phyloP scores from a whole-genome alignment of 176 grass and related monocot species.

The Eremochloa ophiuroides region DNA sequence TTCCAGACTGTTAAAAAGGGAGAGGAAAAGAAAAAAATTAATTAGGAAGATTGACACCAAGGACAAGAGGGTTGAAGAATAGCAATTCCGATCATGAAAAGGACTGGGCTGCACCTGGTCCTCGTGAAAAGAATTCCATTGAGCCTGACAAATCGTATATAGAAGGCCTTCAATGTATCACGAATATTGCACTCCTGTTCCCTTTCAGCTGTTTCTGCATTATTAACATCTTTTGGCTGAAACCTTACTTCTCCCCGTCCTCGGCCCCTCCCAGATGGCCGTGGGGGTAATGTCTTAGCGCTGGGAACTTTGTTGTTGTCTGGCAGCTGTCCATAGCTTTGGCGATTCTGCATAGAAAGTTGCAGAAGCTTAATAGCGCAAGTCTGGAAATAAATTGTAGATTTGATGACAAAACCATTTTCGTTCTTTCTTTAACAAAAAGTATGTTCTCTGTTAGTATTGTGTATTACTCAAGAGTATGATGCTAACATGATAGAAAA shows the following conservation, averaged over 20 bases:
- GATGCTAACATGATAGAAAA: neutral
- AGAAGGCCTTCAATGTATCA: slow-evolving; percentile 71
- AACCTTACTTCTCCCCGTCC: slow-evolving; percentile 62
- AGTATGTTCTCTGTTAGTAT: neutral
- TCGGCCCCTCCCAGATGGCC: slow-evolving; percentile 64
- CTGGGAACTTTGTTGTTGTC: slow-evolving; percentile 49
- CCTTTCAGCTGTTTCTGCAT: slow-evolving; percentile 36
- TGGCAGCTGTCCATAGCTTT: slow-evolving; percentile 52
- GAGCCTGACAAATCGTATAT: slow-evolving; percentile 79
- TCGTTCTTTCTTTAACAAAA: neutral
- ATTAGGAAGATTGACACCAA: neutral
- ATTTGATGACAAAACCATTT: neutral
- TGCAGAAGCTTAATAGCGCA: neutral
- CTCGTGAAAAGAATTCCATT: slow-evolving; percentile 90
- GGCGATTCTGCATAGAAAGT: slow-evolving; percentile 68
- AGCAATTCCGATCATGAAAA: neutral
- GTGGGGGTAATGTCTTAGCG: slow-evolving; percentile 34
- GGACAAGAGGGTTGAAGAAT: neutral
- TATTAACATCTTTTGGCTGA: slow-evolving; percentile 57
- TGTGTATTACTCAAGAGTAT: neutral
- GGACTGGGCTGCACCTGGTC: slow-evolving; percentile 42
- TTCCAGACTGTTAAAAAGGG: slow-evolving; percentile 61
- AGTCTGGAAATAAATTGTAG: neutral
- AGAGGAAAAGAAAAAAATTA: neutral
- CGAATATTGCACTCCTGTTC: slow-evolving; percentile 41